These are phyloP conservation scores for Groenewaldozyma sp. DNA, from an alignment of 1,139 yeast genomes.

Conservation along the genomic window DNA sequence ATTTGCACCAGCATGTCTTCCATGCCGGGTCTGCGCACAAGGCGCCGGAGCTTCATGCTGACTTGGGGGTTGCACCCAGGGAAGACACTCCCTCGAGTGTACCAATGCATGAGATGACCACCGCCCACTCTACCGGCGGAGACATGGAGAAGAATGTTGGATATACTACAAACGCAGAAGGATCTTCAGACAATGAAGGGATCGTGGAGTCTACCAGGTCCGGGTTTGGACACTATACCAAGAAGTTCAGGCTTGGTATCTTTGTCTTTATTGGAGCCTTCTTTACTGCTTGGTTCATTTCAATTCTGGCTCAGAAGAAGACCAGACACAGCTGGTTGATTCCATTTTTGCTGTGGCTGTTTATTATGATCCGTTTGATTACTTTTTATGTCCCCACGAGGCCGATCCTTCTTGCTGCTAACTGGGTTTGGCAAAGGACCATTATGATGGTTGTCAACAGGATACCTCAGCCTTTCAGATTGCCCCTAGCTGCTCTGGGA, in stretches of 20 bases:
- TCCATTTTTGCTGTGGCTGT: constrained; percentile 50
- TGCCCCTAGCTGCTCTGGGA: constrained; percentile 37
- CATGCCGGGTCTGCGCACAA: constrained; percentile 21
- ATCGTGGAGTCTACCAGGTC: constrained; percentile 2
- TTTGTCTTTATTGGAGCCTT: constrained; percentile 31
- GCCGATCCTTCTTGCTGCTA: constrained; percentile 23
- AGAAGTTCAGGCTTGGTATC: constrained; percentile 20
- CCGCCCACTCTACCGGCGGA: constrained; percentile 9
- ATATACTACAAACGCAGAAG: constrained; percentile 11
- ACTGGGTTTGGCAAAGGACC: constrained; percentile 37
- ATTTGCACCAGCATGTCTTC: constrained; percentile 21
- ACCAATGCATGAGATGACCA: constrained; percentile 11
- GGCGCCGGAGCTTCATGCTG: constrained; percentile 21
- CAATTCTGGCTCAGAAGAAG: constrained; percentile 45
- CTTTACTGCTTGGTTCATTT: constrained; percentile 62
- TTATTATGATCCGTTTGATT: constrained; percentile 46
- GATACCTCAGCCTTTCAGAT: constrained; percentile 36
- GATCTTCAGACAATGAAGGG: constrained; percentile 6
- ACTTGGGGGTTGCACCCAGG: constrained; percentile 20
- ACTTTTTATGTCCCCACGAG: constrained; percentile 44
- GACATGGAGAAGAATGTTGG: constrained; percentile 5
- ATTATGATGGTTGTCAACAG: constrained; percentile 33
- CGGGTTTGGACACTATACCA: constrained; percentile 5
- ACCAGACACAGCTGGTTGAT: constrained; percentile 53
- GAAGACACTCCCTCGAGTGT: constrained; percentile 14